phyloP scores from a whole-genome alignment of 78 protist species.

The Chrysochromulina parva region DNA sequence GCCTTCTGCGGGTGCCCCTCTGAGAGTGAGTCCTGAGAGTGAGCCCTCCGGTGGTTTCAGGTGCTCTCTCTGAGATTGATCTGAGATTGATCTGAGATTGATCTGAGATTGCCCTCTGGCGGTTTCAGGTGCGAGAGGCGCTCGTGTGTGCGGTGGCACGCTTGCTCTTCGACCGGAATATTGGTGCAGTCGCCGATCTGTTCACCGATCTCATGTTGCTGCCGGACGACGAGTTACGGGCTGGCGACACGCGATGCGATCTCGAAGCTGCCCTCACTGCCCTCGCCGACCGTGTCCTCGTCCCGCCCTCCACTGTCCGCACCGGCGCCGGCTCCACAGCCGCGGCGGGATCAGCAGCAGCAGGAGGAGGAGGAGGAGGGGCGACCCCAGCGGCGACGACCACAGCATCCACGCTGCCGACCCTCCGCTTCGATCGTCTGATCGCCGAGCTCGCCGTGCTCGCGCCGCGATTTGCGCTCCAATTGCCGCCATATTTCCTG shows the following conservation, averaged over 20 bases:
- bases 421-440: background rate
- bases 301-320: background rate
- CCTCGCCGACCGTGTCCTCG: background rate
- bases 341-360: too few relatives aligned
- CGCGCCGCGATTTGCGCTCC: constrained; percentile 18
- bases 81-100: too few relatives aligned
- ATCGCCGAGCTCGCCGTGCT: background rate
- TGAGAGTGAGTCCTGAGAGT: too few relatives aligned
- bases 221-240: background rate
- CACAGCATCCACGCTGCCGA: background rate
- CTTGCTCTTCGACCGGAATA: constrained; percentile 6
- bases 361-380: too few relatives aligned
- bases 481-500: constrained; percentile 35
- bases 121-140: background rate
- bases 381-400: too few relatives aligned
- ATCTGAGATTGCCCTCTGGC: too few relatives aligned
- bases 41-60: background rate
- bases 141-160: constrained; percentile 33
- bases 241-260: background rate
- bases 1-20: too few relatives aligned
- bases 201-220: constrained; percentile 31
- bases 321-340: background rate
- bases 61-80: background rate
- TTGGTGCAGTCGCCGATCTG: background rate
- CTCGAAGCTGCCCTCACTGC: background rate